Percentiles rank a stretch among this genome's conserved stretches.
Evolutionary conservation across 768 basidiomycete species (phyloP).

Genomic region (Gyrodon lividus): DNA sequence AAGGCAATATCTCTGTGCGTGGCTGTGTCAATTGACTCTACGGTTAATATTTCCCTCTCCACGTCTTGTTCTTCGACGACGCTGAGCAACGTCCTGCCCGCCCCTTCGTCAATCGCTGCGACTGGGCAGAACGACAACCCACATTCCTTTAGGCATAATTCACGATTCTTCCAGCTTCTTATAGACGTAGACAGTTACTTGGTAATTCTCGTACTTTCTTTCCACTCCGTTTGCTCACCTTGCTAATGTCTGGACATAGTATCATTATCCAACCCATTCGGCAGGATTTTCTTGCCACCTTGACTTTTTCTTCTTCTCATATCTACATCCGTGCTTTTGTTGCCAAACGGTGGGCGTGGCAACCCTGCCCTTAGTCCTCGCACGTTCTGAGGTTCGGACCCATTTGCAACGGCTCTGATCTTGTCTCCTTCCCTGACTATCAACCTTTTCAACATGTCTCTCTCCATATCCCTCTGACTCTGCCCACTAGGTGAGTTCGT

Average conservation of each 20-base stretch:
- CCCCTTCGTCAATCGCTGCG: not conserved
- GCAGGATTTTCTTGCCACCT: not conserved
- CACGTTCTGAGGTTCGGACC: not conserved
- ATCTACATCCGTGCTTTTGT: constrained; percentile 5
- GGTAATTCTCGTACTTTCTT: not conserved
- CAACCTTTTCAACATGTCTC: constrained; percentile 12
- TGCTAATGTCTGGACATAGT: not conserved
- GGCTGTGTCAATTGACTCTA: no score
- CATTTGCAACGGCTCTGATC: not conserved
- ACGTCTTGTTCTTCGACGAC: no score
- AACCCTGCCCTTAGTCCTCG: constrained; percentile 11
- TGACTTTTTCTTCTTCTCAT: constrained; percentile 1
- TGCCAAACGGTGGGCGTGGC: not conserved
- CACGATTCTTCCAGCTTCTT: not conserved
- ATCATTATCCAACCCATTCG: not conserved
- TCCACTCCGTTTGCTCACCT: not conserved
- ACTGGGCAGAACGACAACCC: not conserved
- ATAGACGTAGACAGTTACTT: not conserved
- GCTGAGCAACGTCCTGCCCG: not conserved
- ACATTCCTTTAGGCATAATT: not conserved
- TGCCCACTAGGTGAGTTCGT: constrained; percentile 5
- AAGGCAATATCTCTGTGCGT: no score
- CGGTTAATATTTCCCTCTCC: no score
- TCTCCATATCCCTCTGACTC: constrained; percentile 15
- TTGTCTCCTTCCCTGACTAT: not conserved